These are phyloP conservation scores for Cytospora mali DNA, from an alignment of 2,329 filamentous ascomycete genomes.

Conservation along the genomic window DNA sequence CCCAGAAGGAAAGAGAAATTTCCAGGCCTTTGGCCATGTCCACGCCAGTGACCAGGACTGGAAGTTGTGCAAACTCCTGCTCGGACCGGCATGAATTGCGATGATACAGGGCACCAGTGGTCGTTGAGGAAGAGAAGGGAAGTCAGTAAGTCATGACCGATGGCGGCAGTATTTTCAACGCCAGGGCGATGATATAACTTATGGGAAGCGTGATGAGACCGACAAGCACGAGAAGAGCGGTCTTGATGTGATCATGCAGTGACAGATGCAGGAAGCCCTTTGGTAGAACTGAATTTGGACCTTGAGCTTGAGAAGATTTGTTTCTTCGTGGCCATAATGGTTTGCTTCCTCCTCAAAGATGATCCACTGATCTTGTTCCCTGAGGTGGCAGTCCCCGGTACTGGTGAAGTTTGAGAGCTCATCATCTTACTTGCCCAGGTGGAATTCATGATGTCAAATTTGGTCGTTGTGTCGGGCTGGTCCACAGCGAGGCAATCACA, in stretches of 20 bases:
- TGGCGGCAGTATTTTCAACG: constrained; percentile 4
- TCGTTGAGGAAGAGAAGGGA: constrained; percentile 12
- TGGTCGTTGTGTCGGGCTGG: too few relatives aligned
- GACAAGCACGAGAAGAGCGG: constrained; percentile 7
- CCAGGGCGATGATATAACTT: constrained; percentile 12
- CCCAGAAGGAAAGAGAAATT: constrained; percentile 66
- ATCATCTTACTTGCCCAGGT: too few relatives aligned
- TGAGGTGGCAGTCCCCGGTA: neutral
- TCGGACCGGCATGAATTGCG: constrained; percentile 14
- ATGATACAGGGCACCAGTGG: constrained; percentile 6
- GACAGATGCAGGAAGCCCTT: constrained; percentile 1
- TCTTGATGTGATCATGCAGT: constrained; percentile 20
- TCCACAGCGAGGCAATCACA: too few relatives aligned
- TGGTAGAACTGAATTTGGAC: neutral
- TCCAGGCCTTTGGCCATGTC: constrained; percentile 72
- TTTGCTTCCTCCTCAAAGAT: neutral
- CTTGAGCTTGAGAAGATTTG: neutral
- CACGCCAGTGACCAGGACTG: constrained; percentile 71
- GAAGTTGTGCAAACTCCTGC: constrained; percentile 36
- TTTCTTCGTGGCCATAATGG: neutral
- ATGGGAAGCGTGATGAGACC: constrained; percentile 11
- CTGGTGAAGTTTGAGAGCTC: neutral
- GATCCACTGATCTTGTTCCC: neutral
- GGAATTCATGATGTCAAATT: too few relatives aligned
- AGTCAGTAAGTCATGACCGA: constrained; percentile 15